A percentile compares a stretch with the other conserved stretches of the same genome.
phyloP scores from a whole-genome alignment of 2,329 filamentous ascomycete genomes.

The Eutypa lata region DNA sequence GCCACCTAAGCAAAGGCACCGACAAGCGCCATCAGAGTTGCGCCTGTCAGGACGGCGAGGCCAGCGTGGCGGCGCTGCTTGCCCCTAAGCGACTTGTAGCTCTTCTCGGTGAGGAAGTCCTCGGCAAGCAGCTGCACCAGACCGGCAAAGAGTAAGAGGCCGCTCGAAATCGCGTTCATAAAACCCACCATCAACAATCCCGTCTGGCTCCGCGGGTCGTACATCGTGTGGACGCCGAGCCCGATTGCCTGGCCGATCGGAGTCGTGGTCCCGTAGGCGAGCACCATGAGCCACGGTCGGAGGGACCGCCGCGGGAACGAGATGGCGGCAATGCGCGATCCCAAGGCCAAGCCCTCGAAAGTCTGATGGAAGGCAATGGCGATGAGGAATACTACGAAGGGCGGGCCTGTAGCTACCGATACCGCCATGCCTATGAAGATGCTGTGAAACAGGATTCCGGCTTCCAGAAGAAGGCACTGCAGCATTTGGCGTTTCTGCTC shows the following conservation, averaged over 20 bases:
- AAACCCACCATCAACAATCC: conserved; percentile 80
- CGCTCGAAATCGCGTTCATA: conserved; percentile 83
- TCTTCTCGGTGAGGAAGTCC: conserved; percentile 76
- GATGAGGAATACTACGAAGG: conserved; percentile 75
- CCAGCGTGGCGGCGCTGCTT: conserved; percentile 61
- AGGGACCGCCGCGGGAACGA: conserved; percentile 71
- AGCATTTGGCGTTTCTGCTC: conserved; percentile 65
- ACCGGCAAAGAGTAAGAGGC: conserved; percentile 76
- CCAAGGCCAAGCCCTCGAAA: conserved; percentile 83
- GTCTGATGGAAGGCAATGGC: conserved; percentile 84
- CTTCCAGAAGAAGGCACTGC: conserved; percentile 77
- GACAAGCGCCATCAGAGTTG: conserved; percentile 67
- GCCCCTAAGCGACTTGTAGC: conserved; percentile 64
- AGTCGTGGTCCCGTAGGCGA: conserved; percentile 74
- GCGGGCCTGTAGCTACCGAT: conserved; percentile 74
- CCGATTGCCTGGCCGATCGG: conserved; percentile 83
- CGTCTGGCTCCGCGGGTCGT: conserved; percentile 73
- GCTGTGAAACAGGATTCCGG: conserved; percentile 80
- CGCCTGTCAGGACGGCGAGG: conserved; percentile 59
- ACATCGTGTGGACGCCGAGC: conserved; percentile 71
- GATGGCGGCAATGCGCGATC: conserved; percentile 79
- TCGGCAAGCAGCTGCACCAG: conserved; percentile 82
- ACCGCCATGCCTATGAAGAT: conserved; percentile 87
- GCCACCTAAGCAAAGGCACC: conserved; percentile 64
- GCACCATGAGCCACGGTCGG: conserved; percentile 80